A percentile compares a stretch with the other conserved stretches of the same genome.
These are phyloP conservation scores for Porodaedalea pini DNA, from an alignment of 1,284 basidiomycete genomes.

Conservation along the genomic window DNA sequence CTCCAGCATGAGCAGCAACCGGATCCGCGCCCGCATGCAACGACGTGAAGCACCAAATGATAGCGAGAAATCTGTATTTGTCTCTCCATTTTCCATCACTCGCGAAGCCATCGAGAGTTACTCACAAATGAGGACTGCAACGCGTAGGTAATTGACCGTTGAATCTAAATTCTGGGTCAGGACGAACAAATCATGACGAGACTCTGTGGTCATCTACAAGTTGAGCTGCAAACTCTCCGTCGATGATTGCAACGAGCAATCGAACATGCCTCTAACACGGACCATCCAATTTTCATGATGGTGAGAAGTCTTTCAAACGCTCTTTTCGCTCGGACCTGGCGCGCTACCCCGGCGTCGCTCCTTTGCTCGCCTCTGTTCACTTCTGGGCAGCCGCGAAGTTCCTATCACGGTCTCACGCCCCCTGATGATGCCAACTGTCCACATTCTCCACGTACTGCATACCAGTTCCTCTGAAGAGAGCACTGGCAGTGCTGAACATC, in stretches of 20 bases:
- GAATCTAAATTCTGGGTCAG: neutral
- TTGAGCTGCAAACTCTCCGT: neutral
- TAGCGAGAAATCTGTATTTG: neutral
- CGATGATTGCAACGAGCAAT: neutral
- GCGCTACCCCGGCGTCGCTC: neutral
- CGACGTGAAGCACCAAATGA: slow-evolving; percentile 6
- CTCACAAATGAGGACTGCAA: neutral
- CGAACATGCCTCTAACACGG: neutral
- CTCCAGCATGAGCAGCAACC: neutral
- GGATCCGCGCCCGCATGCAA: neutral
- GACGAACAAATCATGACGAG: neutral
- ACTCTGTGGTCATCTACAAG: neutral
- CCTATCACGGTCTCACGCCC: neutral
- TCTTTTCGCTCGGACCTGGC: neutral
- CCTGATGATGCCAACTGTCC: no score
- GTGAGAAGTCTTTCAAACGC: no score
- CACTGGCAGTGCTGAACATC: neutral
- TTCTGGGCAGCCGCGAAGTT: no score
- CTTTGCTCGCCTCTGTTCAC: neutral
- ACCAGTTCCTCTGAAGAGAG: neutral
- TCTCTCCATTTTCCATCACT: neutral
- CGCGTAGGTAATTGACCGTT: neutral
- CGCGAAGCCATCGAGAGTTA: neutral
- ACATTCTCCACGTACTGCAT: neutral
- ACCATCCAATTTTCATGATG: neutral